Percentiles rank a stretch among this genome's conserved stretches.
Evolutionary conservation across 805 yeast species (phyloP).

Genomic region (Wickerhamiella nectarea): DNA sequence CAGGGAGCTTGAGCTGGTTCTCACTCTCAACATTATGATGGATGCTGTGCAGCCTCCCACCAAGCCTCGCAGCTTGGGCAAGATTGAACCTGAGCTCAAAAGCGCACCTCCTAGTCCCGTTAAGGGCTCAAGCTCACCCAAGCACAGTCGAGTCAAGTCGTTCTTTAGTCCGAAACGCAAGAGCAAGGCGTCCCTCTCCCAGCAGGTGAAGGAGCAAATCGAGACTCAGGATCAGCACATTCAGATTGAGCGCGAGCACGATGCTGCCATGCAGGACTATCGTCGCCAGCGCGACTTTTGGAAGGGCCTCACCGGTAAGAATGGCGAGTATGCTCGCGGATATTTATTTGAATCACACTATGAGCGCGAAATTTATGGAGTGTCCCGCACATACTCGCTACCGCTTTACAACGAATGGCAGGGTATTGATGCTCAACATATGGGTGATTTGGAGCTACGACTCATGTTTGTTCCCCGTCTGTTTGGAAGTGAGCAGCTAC

Average conservation of each 20-base stretch:
- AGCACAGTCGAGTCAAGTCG: conserved; percentile 18
- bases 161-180: conserved; percentile 17
- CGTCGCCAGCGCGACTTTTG: conserved; percentile 29
- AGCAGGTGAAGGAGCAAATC: conserved; percentile 6
- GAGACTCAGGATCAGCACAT: not conserved
- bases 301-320: conserved; percentile 55
- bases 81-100: not conserved
- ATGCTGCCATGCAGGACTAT: conserved; percentile 14
- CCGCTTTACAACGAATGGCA: conserved; percentile 76
- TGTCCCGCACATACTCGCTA: conserved; percentile 37
- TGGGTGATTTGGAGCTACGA: conserved; percentile 54
- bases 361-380: conserved; percentile 42
- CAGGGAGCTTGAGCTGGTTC: conserved; percentile 44
- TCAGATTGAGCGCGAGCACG: conserved; percentile 13
- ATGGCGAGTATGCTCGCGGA: conserved; percentile 81
- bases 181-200: not conserved
- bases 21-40: conserved; percentile 46
- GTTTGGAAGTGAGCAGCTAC: conserved; percentile 38
- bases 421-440: conserved; percentile 31
- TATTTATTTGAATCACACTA: conserved; percentile 49
- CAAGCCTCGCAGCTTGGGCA: conserved; percentile 9
- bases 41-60: conserved; percentile 35
- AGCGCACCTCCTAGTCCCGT: not conserved
- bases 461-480: conserved; percentile 53
- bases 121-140: conserved; percentile 5